Evolutionary conservation across 306 rosid genomes (phyloP).

Genomic region (Dryas alaskensis): DNA sequence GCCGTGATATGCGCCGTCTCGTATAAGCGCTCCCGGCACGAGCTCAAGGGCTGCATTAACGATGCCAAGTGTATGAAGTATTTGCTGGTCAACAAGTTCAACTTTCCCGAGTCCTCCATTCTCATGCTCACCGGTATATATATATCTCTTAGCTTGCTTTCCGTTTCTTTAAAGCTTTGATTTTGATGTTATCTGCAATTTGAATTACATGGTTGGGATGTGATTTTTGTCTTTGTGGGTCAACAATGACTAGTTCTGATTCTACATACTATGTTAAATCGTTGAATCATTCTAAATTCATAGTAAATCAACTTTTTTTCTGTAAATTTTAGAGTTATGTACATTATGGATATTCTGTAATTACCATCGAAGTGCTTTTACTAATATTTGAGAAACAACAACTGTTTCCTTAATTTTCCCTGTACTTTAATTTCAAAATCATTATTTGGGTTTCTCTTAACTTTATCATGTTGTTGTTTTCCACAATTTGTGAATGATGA

Average conservation of each 20-base stretch:
- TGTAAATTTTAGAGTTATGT: background rate
- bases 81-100: conserved; percentile 41
- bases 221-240: background rate
- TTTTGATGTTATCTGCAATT: background rate
- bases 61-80: conserved; percentile 59
- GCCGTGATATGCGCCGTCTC: conserved; percentile 53
- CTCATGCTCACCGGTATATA: conserved; percentile 47
- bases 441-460: background rate
- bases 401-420: too few relatives aligned
- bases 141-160: background rate
- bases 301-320: background rate
- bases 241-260: background rate
- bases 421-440: too few relatives aligned
- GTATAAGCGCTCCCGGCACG: conserved; percentile 32
- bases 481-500: background rate
- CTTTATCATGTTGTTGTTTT: background rate
- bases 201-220: background rate
- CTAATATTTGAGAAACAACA: background rate
- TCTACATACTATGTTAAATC: background rate
- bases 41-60: conserved; percentile 46
- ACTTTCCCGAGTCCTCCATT: conserved; percentile 42
- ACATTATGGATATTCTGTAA: background rate
- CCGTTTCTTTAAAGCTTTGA: background rate
- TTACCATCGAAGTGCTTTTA: background rate
- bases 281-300: background rate